Evolutionary conservation across 2,329 filamentous ascomycete species (phyloP).

Genomic region (Corinectria fuckeliana): DNA sequence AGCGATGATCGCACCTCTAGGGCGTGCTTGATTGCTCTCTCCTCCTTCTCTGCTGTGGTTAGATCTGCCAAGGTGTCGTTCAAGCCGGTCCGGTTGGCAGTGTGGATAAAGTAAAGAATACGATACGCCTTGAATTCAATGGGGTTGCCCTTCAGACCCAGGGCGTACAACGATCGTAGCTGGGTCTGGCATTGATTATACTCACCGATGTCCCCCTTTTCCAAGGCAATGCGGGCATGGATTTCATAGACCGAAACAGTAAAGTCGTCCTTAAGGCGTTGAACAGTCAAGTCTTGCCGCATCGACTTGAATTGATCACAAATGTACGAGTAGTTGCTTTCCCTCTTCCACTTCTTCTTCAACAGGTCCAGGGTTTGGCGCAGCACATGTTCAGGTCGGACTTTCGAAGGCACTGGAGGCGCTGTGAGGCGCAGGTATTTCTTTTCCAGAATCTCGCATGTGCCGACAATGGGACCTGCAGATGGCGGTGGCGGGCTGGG

Average conservation of each 20-base stretch:
- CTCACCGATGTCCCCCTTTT: conserved; percentile 99
- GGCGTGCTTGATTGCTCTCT: conserved; percentile 86
- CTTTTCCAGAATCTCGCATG: conserved; percentile 86
- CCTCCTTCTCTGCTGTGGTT: conserved; percentile 94
- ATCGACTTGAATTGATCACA: conserved; percentile 99
- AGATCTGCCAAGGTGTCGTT: conserved; percentile 99
- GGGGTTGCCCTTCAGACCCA: conserved; percentile 85
- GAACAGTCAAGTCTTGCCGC: conserved; percentile 96
- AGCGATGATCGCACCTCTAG: conserved; percentile 89
- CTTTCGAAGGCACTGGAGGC: conserved; percentile 84
- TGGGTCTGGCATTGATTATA: conserved; percentile 99
- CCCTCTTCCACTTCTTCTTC: conserved; percentile 92
- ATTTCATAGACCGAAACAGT: conserved; percentile 97
- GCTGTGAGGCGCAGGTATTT: conserved; percentile 92
- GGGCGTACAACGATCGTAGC: conserved; percentile 86
- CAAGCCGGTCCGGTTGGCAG: conserved; percentile 96
- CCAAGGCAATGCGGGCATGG: conserved; percentile 94
- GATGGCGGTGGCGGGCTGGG: conserved; percentile 63
- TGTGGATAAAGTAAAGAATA: conserved; percentile 99
- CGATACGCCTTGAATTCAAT: conserved; percentile 99
- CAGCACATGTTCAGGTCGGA: conserved; percentile 82
- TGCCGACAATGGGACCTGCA: conserved; percentile 81
- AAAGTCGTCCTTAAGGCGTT: conserved; percentile 95
- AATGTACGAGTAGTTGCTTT: conserved; percentile 95
- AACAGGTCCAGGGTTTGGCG: conserved; percentile 85